These are phyloP conservation scores for Cryphonectria parasitica DNA, from an alignment of 2,329 filamentous ascomycete species.

Conservation along the genomic window DNA sequence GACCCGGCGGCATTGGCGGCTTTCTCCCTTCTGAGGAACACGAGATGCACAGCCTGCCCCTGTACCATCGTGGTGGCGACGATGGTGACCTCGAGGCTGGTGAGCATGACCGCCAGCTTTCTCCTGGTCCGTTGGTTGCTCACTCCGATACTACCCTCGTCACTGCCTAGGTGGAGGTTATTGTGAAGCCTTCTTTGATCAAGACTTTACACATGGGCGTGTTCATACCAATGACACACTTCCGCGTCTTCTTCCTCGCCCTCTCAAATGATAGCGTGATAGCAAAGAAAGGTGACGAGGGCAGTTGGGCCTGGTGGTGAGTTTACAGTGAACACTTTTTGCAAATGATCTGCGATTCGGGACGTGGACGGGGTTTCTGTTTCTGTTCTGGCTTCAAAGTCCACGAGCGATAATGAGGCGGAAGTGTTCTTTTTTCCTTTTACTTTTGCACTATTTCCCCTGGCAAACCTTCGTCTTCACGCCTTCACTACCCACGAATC, in stretches of 20 bases:
- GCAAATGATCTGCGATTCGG: neutral
- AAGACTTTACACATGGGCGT: neutral
- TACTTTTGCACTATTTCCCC: too few species aligned
- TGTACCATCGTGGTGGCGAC: neutral
- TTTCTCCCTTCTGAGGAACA: neutral
- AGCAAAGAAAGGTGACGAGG: neutral
- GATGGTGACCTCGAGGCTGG: neutral
- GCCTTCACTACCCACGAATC: neutral
- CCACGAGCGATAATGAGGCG: neutral
- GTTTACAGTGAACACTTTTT: neutral
- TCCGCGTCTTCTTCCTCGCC: neutral
- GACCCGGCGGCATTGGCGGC: neutral
- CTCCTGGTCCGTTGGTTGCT: neutral
- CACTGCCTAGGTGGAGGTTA: neutral
- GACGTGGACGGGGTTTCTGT: too few species aligned
- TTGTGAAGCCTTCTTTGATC: neutral
- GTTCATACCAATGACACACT: neutral
- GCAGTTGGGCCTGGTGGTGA: too few species aligned
- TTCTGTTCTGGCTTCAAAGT: neutral
- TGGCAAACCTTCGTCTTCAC: too few species aligned
- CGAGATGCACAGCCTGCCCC: neutral
- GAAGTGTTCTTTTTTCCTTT: neutral
- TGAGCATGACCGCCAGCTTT: neutral
- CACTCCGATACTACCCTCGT: conserved; percentile 3
- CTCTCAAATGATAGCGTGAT: neutral